Evolutionary conservation across 148 eudicot genomes (phyloP), one percentile per base, ranked within the genome.

Genomic region (Silene uniflora): DNA sequence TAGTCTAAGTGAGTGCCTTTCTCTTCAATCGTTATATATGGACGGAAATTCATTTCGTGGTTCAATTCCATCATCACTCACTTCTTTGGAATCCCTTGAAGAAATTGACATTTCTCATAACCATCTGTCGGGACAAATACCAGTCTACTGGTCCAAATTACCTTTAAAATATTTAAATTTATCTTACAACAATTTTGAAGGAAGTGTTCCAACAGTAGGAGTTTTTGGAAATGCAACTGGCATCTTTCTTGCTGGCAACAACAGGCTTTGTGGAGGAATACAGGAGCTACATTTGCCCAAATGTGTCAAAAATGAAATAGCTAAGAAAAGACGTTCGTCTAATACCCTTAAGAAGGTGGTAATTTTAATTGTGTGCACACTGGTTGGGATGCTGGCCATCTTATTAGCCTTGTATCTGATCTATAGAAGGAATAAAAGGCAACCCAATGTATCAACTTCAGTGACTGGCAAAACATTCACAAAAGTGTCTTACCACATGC

Each of bases 71-170:
- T 18, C 63, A 24, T 76, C 85, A 3, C 69, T 85, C 3, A 60
- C 56, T 27, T 18, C 29, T 61, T 42, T 88, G 67, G 68, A 49
- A 59, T 79, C 77, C 58, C 11, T 84, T 6, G 70, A 10, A 54
- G 11, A 13, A 3, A 3, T 85, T 19, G 56, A 85, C 76, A 73
- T 88, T 47, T 88, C 89, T 6, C 74, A 4, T 12, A 88, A 88
- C 58, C 75, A 83, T 12, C 64, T 86, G 21, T 81, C 86, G 0
- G 86, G 89, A 0, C 24, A 49, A 29, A 83, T 84, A 32, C 88
- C 86, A 11, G 35, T 24, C 10, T 81, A 56, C 59, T 68, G 83
- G 6, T 80, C 59, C 21, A 54, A 17, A 7, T 71, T 81, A 63
- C 56, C 12, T 23, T 25, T 85, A 3, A 7, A 21, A 60, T 65